Base-by-base conservation (phyloP, 2,329 filamentous ascomycete genomes). In the Alternaria ethzedia region DNA sequence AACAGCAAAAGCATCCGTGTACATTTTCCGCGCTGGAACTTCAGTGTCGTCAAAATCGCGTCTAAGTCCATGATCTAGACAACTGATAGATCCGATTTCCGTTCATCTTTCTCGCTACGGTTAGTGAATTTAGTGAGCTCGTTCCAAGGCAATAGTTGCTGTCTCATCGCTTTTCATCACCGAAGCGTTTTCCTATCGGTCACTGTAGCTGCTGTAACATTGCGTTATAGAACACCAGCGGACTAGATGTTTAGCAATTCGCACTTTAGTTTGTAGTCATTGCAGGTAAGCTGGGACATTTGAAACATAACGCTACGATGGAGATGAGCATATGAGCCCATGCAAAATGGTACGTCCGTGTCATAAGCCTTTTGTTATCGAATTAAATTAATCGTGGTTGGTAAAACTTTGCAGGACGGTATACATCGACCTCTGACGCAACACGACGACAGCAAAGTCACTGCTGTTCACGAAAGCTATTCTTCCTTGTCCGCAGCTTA, bases 21-120 rank as follows among this genome's bases (percentile, higher is more conserved):
- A 28, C 80, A 82, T 55, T 82, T 82, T 59, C 80, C 81, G 0
- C 70, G 77, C 5, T 78, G 79, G 63, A 80, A 81, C 23, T 82
- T 81, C 63, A 70, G 67, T 13, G 73, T 80, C 55, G 62, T 61
- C 13, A 71, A 67, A 47, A 28, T 62, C 11, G 7, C 28, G 11
- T 43, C 50, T 32, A 54, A 32, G 41, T 17, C 43, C 13, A 54
- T 15, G 17, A 20, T 47, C 23, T 46, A 23, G 17, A 20, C 21
- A 25, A n/a, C 21, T 20, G 36, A 41, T 17, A 41, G 36, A 41
- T 41, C 36, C n/a, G 36, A 17, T 41, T 41, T 17, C 36, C 36
- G 15, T 41, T 41, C 36, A 41, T 41, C 36, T 10, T 41, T 41
- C 15, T 41, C 36, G 36, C 36, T 41, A 41, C 36, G 36, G 15